Base-by-base conservation (phyloP, 2,329 filamentous ascomycete genomes). In the Alternaria arborescens region DNA sequence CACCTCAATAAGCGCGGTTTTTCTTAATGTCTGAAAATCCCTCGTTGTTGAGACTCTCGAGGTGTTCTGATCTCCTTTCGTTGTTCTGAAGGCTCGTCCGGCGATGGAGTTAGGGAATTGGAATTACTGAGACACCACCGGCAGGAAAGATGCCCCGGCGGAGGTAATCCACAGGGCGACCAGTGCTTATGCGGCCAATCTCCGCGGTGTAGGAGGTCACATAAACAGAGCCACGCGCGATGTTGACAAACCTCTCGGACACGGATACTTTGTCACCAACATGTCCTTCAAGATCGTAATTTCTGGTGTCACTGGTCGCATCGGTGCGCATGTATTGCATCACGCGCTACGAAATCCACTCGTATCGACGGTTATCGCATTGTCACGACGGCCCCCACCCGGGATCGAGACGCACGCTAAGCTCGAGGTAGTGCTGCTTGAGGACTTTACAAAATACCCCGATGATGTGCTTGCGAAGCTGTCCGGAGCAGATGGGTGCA, bases 271-370 rank as follows among this genome's bases (percentile, higher is more conserved):
- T 36, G 10, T 32, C 43, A 58, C 60, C 38, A 62, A 54, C 24
- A 71, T 70, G 62, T 51, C 55, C 8, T 62, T 58, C 51, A 63
- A 64, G 59, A 44, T 65, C 14, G 48, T 64, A 12, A 16, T 62
- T 20, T 50, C 60, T 28, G 70, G 69, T 44, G 40, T 65, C 32
- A 63, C 59, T 20, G 62, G 62, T 44, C 50, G 61, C 38, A 66
- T 61, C 36, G 63, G 64, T 16, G 50, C 53, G 38, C 61, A 65
- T 36, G 59, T 64, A 8, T 56, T 64, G 18, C 30, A 63, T 52
- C 56, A 61, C 36, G 53, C 52, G 24, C 56, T 71, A 48, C 54
- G n/a, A 34, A 47, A 56, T 18, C 38, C 55, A 43, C 48, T 55
- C n/a, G 55, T 68, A 20, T 56, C 59, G 48, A 66, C 60, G 20